A percentile compares a stretch with the other conserved stretches of the same genome.
Evolutionary conservation across 441 rosid species (phyloP).

Genomic region (Pelargonium fulgidum): DNA sequence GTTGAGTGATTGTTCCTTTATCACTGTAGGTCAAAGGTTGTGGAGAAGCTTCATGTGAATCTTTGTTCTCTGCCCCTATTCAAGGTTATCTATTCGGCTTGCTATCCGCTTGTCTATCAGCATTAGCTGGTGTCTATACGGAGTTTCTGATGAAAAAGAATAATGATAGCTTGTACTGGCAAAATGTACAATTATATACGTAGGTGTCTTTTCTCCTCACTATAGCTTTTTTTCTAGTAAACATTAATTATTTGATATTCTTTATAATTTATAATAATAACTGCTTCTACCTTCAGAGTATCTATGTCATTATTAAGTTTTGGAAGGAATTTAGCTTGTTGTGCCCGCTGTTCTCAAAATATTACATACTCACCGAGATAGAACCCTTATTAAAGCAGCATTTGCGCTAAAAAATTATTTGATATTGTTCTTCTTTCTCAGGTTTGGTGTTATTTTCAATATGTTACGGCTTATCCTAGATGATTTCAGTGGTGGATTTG

Average conservation of each 20-base stretch:
- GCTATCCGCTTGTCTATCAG: conserved; percentile 72
- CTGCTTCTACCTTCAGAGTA: background rate
- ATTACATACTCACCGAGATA: background rate
- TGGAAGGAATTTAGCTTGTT: background rate
- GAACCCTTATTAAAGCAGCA: background rate
- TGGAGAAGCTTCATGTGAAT: conserved; percentile 64
- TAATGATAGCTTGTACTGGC: conserved; percentile 77
- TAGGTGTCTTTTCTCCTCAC: conserved; percentile 45
- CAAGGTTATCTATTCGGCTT: conserved; percentile 65
- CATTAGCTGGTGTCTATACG: conserved; percentile 71
- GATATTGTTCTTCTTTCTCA: conserved; percentile 23
- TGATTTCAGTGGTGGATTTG: conserved; percentile 77
- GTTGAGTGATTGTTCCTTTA: conserved; percentile 10
- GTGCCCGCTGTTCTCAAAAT: background rate
- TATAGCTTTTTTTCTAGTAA: conserved; percentile 14
- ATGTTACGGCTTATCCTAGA: conserved; percentile 69
- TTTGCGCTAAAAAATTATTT: background rate
- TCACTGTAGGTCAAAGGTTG: conserved; percentile 61
- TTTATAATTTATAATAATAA: background rate
- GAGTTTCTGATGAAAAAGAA: conserved; percentile 87
- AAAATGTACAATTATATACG: conserved; percentile 78
- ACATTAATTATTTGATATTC: conserved; percentile 2
- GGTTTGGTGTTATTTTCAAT: conserved; percentile 82
- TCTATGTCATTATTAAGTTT: background rate
- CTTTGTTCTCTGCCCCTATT: conserved; percentile 67